Conservation (phyloP, 2,329 filamentous ascomycete genomes). For the Colletotrichum sp. region DNA sequence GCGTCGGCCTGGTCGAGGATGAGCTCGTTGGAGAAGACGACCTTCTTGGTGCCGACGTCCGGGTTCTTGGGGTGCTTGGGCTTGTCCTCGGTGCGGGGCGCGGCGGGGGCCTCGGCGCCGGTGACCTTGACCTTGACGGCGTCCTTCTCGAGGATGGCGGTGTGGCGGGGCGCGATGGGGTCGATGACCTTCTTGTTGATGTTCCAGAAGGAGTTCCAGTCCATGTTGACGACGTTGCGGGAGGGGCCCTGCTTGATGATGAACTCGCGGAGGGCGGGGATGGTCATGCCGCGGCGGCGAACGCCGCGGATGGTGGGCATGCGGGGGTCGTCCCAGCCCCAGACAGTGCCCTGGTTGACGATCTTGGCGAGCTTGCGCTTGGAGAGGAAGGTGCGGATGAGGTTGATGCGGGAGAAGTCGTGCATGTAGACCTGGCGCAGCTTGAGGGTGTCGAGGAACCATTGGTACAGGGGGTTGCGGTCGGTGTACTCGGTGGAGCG, state of each 20-base stretch:
- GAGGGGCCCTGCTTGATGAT: conserved; percentile 85
- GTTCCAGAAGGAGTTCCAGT: conserved; percentile 78
- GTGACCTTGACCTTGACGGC: conserved; percentile 73
- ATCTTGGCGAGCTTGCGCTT: conserved; percentile 88
- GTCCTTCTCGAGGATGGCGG: conserved; percentile 73
- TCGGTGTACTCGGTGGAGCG: conserved; percentile 88
- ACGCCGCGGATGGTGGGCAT: conserved; percentile 87
- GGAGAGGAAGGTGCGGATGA: conserved; percentile 80
- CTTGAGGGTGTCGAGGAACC: conserved; percentile 78
- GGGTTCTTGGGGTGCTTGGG: conserved; percentile 91
- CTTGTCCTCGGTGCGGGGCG: conserved; percentile 73
- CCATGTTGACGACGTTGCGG: conserved; percentile 83
- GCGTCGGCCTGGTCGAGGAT: conserved; percentile 88
- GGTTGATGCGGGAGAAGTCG: conserved; percentile 87
- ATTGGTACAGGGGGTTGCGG: conserved; percentile 85
- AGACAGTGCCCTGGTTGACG: conserved; percentile 76
- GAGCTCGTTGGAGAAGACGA: conserved; percentile 76
- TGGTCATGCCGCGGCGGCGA: conserved; percentile 77
- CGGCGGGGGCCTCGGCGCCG: conserved; percentile 69
- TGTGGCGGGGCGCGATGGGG: conserved; percentile 75
- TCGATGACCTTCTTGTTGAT: conserved; percentile 85
- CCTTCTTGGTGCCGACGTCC: conserved; percentile 83
- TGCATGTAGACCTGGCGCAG: conserved; percentile 82
- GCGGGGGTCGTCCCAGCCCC: conserved; percentile 86
- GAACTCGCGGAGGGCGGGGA: conserved; percentile 80